Evolutionary conservation across 257 asterid species (phyloP), one percentile per base, ranked within the genome.

Genomic region (Prunella vulgaris): DNA sequence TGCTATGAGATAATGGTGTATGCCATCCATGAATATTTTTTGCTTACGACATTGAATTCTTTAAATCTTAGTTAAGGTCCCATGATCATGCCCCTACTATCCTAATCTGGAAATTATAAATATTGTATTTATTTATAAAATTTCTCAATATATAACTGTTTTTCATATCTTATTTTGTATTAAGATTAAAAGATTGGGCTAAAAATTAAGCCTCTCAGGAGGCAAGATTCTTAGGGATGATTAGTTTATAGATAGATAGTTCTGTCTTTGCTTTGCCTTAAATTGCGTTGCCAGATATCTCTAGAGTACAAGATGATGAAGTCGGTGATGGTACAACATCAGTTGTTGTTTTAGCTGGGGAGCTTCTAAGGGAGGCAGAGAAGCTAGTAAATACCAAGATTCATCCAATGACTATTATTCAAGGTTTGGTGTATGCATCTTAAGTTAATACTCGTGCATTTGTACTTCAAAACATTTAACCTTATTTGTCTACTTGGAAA

Each of bases 301-400:
- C 97, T 7, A 93, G 89, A 82, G 99, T 93, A 57, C 99, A 93
- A 78, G 99, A 93, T 69, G 99, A 93, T 74, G 99, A 93, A 82
- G 99, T 93, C 40, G 99, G 99, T 70, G 99, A 93, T 81, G 99
- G 99, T 46, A 93, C 99, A 52, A 93, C 99, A 62, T 90, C 99
- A 25, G 99, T 93, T 35, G 99, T 87, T 52, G 97, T 93, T 35
- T 86, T 93, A 82, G 99, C 97, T 76, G 99, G 97, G 64, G 99
- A 93, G 79, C 97, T 93, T 72, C 75, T 93, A 79, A 83, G 96
- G 83, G 99, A 93, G 87, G 96, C 97, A 51, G 99, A 93, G 80
- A 90, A 93, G 86, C 80, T 93, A 80, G 90, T 93, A 9, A 86
- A 89, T 63, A 73, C 97, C 14, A 90, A 93, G 80, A 88, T 93